phyloP scores from a whole-genome alignment of 2,329 filamentous ascomycete species.

The Alternaria alternata region DNA sequence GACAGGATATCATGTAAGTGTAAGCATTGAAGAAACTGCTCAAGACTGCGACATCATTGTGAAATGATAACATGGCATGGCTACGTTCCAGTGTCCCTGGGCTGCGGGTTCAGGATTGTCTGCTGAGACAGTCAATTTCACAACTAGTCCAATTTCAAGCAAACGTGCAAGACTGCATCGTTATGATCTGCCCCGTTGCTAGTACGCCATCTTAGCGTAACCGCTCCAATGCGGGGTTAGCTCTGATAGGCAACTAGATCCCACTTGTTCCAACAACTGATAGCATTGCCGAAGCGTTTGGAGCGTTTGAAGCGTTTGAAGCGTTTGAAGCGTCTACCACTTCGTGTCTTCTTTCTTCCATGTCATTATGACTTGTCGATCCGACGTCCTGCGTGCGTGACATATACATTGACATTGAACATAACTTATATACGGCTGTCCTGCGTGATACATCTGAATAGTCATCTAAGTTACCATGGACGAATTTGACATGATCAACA shows the following conservation, averaged over 20 bases:
- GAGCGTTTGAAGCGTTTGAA: neutral
- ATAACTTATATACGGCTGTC: neutral
- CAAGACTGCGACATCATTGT: neutral
- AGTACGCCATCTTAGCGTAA: constrained; percentile 6
- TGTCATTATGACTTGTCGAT: neutral
- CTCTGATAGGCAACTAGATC: constrained; percentile 14
- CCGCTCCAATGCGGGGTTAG: constrained; percentile 14
- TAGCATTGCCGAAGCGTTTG: neutral
- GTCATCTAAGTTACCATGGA: neutral
- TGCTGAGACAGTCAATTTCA: neutral
- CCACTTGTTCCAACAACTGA: neutral
- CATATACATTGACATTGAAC: neutral
- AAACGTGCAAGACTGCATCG: neutral
- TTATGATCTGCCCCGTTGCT: neutral
- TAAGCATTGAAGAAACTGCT: neutral
- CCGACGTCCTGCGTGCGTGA: neutral
- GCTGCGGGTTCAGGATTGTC: neutral
- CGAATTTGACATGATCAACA: neutral
- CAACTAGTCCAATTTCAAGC: neutral
- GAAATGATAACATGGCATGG: neutral
- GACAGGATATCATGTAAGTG: neutral
- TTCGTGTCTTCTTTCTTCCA: neutral
- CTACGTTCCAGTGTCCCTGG: neutral
- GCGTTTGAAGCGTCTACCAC: neutral
- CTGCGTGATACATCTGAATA: neutral